phyloP scores from a whole-genome alignment of 306 rosid genomes.

The Begonia loranthoides region DNA sequence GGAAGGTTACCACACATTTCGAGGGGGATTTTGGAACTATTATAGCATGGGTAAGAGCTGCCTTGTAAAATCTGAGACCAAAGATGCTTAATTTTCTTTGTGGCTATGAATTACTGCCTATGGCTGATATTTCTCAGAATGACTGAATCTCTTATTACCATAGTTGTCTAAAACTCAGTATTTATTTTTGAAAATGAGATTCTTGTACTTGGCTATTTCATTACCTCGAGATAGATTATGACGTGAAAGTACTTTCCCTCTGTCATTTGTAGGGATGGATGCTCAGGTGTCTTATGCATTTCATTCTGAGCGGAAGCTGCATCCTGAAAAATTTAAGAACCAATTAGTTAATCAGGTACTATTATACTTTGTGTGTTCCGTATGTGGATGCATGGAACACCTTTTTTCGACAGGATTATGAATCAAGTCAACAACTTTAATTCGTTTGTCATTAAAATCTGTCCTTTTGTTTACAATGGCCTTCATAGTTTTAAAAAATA shows the following conservation, averaged over 20 bases:
- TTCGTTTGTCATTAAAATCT: neutral
- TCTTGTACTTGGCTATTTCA: neutral
- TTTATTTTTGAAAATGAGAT: neutral
- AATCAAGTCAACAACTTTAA: neutral
- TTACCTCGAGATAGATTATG: neutral
- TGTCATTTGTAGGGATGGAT: slow-evolving; percentile 62
- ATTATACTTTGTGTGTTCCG: too few species aligned
- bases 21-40: slow-evolving; percentile 98
- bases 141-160: neutral
- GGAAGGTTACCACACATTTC: slow-evolving; percentile 86
- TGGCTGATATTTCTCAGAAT: neutral
- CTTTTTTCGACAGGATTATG: too few species aligned
- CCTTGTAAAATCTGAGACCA: slow-evolving; percentile 4
- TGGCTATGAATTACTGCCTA: neutral
- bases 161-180: neutral
- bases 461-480: too few species aligned
- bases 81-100: slow-evolving; percentile 9
- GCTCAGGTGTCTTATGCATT: slow-evolving; percentile 96
- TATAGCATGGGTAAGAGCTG: slow-evolving; percentile 84
- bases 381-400: too few species aligned
- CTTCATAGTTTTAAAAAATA: too few species aligned
- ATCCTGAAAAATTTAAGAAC: slow-evolving; percentile 87
- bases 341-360: slow-evolving; percentile 77
- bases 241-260: slow-evolving; percentile 3
- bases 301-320: slow-evolving; percentile 83